Conservation (phyloP, 768 basidiomycete species). For the Amanita jacksonii region DNA sequence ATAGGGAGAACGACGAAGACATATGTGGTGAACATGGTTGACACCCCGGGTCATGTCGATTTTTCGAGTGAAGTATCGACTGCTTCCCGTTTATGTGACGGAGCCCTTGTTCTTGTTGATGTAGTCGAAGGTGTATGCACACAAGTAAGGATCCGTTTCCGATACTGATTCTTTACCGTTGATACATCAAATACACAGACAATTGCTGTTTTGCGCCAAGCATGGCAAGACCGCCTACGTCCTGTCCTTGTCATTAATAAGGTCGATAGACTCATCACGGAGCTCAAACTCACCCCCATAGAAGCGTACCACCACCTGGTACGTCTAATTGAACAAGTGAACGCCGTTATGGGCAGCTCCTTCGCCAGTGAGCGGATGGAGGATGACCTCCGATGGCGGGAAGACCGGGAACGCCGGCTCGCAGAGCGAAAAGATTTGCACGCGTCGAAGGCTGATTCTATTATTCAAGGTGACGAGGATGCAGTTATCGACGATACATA, state of each 20-base stretch:
- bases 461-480: not conserved
- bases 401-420: slow-evolving; percentile 80
- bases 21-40: slow-evolving; percentile 91
- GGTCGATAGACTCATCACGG: slow-evolving; percentile 87
- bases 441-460: slow-evolving; percentile 55
- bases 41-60: slow-evolving; percentile 98
- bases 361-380: slow-evolving; percentile 96
- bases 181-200: slow-evolving; percentile 44
- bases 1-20: slow-evolving; percentile 52
- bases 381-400: slow-evolving; percentile 88
- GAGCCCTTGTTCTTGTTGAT: slow-evolving; percentile 91
- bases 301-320: slow-evolving; percentile 95
- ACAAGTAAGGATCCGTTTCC: slow-evolving; percentile 59
- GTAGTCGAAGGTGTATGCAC: slow-evolving; percentile 98
- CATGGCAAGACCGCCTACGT: slow-evolving; percentile 80
- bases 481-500: slow-evolving; percentile 40
- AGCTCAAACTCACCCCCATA: slow-evolving; percentile 80
- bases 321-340: slow-evolving; percentile 92
- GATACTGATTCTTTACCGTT: no score
- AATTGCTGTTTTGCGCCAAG: slow-evolving; percentile 89
- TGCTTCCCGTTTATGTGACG: slow-evolving; percentile 89
- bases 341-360: slow-evolving; percentile 96
- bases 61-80: slow-evolving; percentile 97
- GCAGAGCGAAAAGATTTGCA: slow-evolving; percentile 63
- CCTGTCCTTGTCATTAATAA: slow-evolving; percentile 98